Base-by-base conservation (phyloP, 805 yeast genomes). In the Brettanomyces bruxellensis region DNA sequence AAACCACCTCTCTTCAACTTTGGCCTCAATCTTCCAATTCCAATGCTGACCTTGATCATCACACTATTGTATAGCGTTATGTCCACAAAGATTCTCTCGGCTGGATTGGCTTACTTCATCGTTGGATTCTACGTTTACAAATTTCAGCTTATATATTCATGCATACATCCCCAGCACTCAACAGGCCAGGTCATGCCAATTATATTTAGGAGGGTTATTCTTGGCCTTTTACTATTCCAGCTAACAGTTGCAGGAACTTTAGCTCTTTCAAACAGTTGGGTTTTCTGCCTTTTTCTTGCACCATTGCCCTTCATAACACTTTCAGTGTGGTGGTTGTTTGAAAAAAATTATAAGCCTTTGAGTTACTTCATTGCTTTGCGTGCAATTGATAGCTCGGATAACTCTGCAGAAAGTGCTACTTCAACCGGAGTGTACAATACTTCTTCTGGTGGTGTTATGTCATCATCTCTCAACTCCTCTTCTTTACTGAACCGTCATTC, bases 111-210 rank as follows among this genome's bases (percentile, higher is more conserved):
- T 1, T 91, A 93, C 63, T 91, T 91, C 60, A 64, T 86, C 13
- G 67, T 88, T 47, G 97, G 98, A 0, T 91, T 80, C 62, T 83
- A 81, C 60, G 95, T 90, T 7, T 88, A 81, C 73, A 91, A 91
- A 65, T 91, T 90, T 62, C 96, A 89, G 64, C 70, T 91, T 49
- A 69, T 93, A 52, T 91, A 87, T 61, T 84, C 96, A 0, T 83
- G 93, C 69, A 89, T 88, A 32, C 98, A 93, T 62, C 90, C 95
- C 8, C 96, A 95, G 36, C 98, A 93, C 65, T 89, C 96, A 0
- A 93, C 96, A 0, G 99, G 98, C 1, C 86, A 85, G 59, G 95
- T 91, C 1, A 91, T 97, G 98, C 95, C 96, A 0, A 69, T 89
- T 43, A 81, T 91, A 2, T 84, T 86, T 58, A 73, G 95, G 55